Evolutionary conservation across 148 eudicot species (phyloP).

Genomic region (Bassia scoparia): DNA sequence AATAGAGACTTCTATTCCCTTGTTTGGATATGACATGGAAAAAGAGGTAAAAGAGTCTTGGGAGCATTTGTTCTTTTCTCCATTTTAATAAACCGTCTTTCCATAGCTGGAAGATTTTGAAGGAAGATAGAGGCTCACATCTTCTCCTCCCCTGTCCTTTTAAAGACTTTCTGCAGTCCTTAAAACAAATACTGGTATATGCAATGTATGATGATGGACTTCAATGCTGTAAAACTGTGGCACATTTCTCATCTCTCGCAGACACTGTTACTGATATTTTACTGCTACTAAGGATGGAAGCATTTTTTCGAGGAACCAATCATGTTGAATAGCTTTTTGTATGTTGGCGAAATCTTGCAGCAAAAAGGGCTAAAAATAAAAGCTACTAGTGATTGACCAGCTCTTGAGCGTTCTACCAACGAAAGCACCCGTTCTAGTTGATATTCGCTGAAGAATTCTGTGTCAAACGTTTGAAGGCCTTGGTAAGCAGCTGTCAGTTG

Average conservation of each 20-base stretch:
- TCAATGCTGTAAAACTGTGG: neutral
- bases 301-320: constrained; percentile 92
- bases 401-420: constrained; percentile 77
- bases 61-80: neutral
- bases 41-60: neutral
- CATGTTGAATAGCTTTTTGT: constrained; percentile 96
- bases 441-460: constrained; percentile 47
- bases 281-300: constrained; percentile 77
- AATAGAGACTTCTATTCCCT: neutral
- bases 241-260: neutral
- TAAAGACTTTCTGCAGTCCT: neutral
- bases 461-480: constrained; percentile 81
- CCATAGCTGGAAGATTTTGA: no score
- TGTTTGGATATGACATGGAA: neutral
- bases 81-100: neutral
- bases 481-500: constrained; percentile 76
- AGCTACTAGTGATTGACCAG: constrained; percentile 97
- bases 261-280: constrained; percentile 3
- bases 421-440: constrained; percentile 85
- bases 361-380: constrained; percentile 95
- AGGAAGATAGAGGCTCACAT: no score
- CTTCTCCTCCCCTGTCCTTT: no score
- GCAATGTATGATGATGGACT: neutral
- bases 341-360: constrained; percentile 95
- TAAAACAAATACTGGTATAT: neutral